Base-by-base conservation (phyloP, 306 rosid species). In the Myrica gale region DNA sequence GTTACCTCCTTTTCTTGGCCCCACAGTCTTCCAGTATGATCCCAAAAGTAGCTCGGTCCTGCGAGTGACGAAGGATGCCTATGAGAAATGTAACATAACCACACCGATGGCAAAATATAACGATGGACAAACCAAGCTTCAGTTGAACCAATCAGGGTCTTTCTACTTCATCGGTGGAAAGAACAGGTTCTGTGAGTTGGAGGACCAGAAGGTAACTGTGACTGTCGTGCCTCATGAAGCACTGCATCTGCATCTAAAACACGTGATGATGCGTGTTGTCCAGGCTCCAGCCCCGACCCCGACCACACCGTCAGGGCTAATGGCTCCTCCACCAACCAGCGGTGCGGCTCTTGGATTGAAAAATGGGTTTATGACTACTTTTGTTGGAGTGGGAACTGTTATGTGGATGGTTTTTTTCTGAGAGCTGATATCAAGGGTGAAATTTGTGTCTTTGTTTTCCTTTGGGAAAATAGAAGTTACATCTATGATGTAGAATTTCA, bases 151-250 rank as follows among this genome's bases (percentile, higher is more conserved):
- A 5, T 32, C 69, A 9, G 90, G 90, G 54, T 16, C 73, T 9
- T 6, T 55, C 7, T 69, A 79, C 77, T 87, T 87, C 70, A 77
- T 87, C 0, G 82, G 88, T 74, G 84, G 82, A 42, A 19, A n/a
- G 5, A n/a, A 60, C 1, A 44, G 37, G 3, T 74, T 66, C 39
- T 87, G 90, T 70, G 54, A 32, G 4, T 32, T 32, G 37, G 26
- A 52, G 69, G 86, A 84, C 0, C 66, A 79, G 20, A 87, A 75
- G 86, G 41, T 87, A 1, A 32, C n/a, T 3, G 75, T 77, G 43
- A 46, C 53, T 61, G 79, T 79, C 1, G 6, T 75, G 51, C 26
- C 81, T 17, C 0, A 21, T 4, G 43, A 32, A 32, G 37, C 37
- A 2, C 37, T 32, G 37, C 3, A 32, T 32, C 37, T 32, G 37